Evolutionary conservation across 148 eudicot species (phyloP), one percentile per base, ranked within the genome.

Genomic region (Selenicereus undatus): DNA sequence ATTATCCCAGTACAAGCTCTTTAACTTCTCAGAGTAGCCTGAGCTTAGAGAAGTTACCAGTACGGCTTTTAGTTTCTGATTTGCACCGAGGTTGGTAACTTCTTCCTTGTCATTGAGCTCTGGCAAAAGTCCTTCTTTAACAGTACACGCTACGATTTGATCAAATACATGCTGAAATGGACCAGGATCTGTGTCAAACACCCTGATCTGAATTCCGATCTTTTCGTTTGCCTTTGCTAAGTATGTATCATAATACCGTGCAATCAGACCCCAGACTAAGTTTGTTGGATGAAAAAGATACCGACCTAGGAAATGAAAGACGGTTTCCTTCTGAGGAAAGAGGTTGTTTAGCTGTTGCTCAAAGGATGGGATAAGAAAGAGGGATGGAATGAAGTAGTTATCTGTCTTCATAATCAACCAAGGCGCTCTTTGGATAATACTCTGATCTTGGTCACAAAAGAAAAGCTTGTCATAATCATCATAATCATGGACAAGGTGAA

Each of bases 231-330:
- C 89, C 56, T 83, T 81, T 0, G 91, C 88, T 56, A 93, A 78
- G 83, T 93, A 91, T 74, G 93, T 84, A 48, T 88, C 78, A 79
- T 93, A 86, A 81, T 87, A 93, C 78, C 91, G 83, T 21, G 86
- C 84, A 66, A 93, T 82, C 36, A 90, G 91, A 1, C 91, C 91
- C 97, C 97, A 93, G 2, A 88, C 89, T 24, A 86, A 71, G 87
- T 93, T 93, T 43, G 94, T 88, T 8, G 97, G 97, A 77, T 89
- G 91, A 78, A 91, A 89, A n/a, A 93, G 89, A 82, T 93, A 91
- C 42, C 91, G 82, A 12, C 93, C 90, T 83, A 93, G 75, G 83
- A 85, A 83, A 81, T 93, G 94, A 78, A 93, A 93, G 71, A 93
- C 91, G 2, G 89, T 75, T 71, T 86, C 91, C 62, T 88, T 90